Conservation (phyloP, 805 yeast species). For the Saccharomycopsis fermentans region DNA sequence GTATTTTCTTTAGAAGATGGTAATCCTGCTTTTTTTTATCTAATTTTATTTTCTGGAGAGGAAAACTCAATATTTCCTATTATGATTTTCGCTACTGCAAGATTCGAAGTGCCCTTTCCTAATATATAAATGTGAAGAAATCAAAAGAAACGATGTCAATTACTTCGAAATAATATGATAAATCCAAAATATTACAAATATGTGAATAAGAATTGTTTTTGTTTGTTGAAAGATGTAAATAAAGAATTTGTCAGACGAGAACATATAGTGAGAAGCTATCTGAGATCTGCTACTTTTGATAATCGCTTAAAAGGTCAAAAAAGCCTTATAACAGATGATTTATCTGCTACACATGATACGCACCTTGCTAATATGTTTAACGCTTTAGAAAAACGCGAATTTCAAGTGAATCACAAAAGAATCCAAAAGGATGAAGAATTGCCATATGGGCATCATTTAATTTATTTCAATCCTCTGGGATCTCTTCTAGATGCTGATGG, state of each 20-base stretch:
- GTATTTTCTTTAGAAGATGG: no score
- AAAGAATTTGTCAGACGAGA: neutral
- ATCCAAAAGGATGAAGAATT: slow-evolving; percentile 13
- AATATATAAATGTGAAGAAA: no score
- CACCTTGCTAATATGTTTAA: slow-evolving; percentile 8
- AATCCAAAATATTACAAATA: no score
- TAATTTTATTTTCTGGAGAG: no score
- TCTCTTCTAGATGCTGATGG: slow-evolving; percentile 61
- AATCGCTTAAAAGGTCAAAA: slow-evolving; percentile 2
- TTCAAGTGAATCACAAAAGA: neutral
- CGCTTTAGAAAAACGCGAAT: neutral
- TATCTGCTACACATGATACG: slow-evolving; percentile 14
- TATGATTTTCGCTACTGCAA: no score
- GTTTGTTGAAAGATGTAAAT: neutral
- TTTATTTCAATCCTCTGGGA: slow-evolving; percentile 55
- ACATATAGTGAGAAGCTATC: neutral
- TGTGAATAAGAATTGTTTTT: neutral
- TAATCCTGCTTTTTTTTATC: no score
- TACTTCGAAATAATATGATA: neutral
- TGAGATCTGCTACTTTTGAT: slow-evolving; percentile 7
- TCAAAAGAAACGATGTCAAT: no score
- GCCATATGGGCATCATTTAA: slow-evolving; percentile 52
- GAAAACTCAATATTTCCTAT: no score
- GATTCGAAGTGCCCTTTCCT: no score
- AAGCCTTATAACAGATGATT: slow-evolving; percentile 16